Base-by-base conservation (phyloP, 192 early-diverging fungal genomes). In the Martensiomyces pterosporus region DNA sequence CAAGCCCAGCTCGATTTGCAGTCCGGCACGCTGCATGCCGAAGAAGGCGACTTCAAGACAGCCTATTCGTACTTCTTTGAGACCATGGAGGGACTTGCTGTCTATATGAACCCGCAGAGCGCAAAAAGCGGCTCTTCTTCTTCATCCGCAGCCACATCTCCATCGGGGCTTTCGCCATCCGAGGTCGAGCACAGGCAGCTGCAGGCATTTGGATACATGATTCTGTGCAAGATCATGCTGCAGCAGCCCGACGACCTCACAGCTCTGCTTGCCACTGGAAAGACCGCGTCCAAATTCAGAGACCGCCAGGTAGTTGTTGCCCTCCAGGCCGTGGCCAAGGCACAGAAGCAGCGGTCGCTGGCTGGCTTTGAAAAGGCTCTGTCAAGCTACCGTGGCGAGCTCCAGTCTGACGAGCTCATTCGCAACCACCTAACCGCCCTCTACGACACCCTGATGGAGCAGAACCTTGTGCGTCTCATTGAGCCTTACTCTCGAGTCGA, bases 31-130 rank as follows among this genome's bases (percentile, higher is more conserved):
- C 77, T 98, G 50, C 95, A 99, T 57, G 86, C 94, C 24, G 95
- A 99, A 57, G 94, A 98, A 59, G 95, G 97, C 71, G 97, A 99
- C 60, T 99, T 93, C 67, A 97, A 98, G 75, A 99, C 94, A 9
- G 95, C 89, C 52, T 94, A 89, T 56, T 98, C 94, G 39, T 99
- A 98, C 80, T 99, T 99, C 76, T 98, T 93, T 55, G 97, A 99
- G 69, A 93, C 94, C 3, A 80, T 98, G 57, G 97, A 99, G 59
- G 92, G 91, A 4, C 92, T 85, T 55, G 82, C 92, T 7, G 59
- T 54, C 25, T 73, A 73, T 43, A 62, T 59, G 22, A 50, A 26
- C n/a, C 62, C 69, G 26, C n/a, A n/a, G n/a, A n/a, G n/a, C n/a
- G n/a, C n/a, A n/a, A 60, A 60, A 62, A 49, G n/a, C 41, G 44